A percentile compares a stretch with the other conserved stretches of the same genome.
Evolutionary conservation across 2,329 filamentous ascomycete genomes (phyloP).

Genomic region (Fusarium sp.): DNA sequence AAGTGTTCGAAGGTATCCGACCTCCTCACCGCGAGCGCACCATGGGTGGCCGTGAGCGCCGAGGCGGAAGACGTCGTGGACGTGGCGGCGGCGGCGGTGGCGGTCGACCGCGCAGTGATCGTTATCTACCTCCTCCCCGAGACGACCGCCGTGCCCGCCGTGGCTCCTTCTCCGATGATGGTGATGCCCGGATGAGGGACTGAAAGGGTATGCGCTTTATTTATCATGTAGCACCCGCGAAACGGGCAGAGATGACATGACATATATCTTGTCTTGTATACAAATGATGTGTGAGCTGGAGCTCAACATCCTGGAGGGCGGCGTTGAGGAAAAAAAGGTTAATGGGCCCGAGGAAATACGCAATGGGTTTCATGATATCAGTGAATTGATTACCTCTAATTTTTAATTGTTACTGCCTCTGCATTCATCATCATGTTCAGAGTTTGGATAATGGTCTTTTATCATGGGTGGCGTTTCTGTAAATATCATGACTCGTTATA

Average conservation of each 20-base stretch:
- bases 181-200: conserved; percentile 30
- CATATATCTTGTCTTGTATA: background rate
- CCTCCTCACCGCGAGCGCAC: conserved; percentile 66
- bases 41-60: conserved; percentile 52
- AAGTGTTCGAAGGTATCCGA: conserved; percentile 75
- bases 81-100: conserved; percentile 46
- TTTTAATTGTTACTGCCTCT: background rate
- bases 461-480: background rate
- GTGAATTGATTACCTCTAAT: conserved; percentile 24
- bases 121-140: conserved; percentile 50
- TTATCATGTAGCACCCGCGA: background rate
- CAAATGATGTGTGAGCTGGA: background rate
- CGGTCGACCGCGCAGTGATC: conserved; percentile 50
- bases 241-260: background rate
- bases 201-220: background rate
- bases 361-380: conserved; percentile 12
- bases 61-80: conserved; percentile 53
- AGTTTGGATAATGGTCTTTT: background rate
- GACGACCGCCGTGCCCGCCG: conserved; percentile 28
- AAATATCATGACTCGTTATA: background rate
- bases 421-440: background rate
- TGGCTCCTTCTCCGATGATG: conserved; percentile 26
- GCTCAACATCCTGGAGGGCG: background rate
- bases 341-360: conserved; percentile 6
- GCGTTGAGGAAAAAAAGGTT: conserved; percentile 17